Evolutionary conservation across 2,329 filamentous ascomycete genomes (phyloP).

Genomic region (Pleomassaria siparia): DNA sequence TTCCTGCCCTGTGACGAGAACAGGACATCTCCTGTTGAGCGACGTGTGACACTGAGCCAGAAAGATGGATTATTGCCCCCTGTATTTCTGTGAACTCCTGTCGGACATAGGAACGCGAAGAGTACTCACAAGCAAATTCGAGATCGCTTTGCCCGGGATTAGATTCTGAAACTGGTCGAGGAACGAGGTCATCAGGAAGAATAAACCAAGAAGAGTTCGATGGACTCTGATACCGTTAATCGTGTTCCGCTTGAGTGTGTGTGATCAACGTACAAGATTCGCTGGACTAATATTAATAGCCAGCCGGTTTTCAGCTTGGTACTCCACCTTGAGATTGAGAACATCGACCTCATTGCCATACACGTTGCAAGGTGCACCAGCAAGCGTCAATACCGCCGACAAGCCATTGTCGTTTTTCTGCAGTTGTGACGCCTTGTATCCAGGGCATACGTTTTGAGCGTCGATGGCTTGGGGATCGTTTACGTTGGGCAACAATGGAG

Average conservation of each 20-base stretch:
- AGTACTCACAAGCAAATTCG: conserved; percentile 45
- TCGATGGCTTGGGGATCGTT: conserved; percentile 64
- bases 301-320: conserved; percentile 65
- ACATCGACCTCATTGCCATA: conserved; percentile 75
- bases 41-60: conserved; percentile 57
- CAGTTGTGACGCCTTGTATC: conserved; percentile 58
- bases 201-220: conserved; percentile 68
- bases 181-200: conserved; percentile 64
- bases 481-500: conserved; percentile 59
- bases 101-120: neutral
- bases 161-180: conserved; percentile 54
- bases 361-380: conserved; percentile 64
- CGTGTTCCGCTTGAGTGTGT: conserved; percentile 10
- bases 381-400: conserved; percentile 52
- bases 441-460: conserved; percentile 64
- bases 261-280: conserved; percentile 51
- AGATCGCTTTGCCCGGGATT: conserved; percentile 48
- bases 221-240: conserved; percentile 38
- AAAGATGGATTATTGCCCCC: conserved; percentile 62
- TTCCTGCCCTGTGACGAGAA: conserved; percentile 67
- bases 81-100: neutral
- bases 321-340: conserved; percentile 68
- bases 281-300: conserved; percentile 71
- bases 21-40: conserved; percentile 64
- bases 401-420: conserved; percentile 51